These are phyloP conservation scores for Coemansia sp. DNA, from an alignment of 192 early-diverging fungal genomes.

Conservation along the genomic window DNA sequence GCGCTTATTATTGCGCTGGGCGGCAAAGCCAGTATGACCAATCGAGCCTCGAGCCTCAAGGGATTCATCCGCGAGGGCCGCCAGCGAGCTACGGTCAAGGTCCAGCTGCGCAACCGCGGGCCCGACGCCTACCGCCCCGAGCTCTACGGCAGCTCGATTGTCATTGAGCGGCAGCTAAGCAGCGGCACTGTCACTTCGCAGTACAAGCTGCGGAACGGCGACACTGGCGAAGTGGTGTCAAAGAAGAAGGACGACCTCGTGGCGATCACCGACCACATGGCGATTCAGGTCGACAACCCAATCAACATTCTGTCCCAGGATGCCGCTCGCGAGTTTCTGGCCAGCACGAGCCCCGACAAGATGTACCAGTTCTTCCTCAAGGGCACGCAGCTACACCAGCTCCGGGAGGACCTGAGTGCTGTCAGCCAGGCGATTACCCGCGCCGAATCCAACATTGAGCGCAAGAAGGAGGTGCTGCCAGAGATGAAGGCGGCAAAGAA, in stretches of 20 bases:
- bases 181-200: constrained; percentile 30
- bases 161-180: constrained; percentile 80
- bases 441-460: constrained; percentile 43
- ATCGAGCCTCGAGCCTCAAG: constrained; percentile 74
- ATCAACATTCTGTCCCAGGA: constrained; percentile 93
- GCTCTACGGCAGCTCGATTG: constrained; percentile 75
- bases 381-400: constrained; percentile 81
- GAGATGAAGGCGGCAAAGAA: constrained; percentile 68
- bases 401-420: constrained; percentile 68
- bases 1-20: constrained; percentile 90
- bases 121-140: constrained; percentile 79
- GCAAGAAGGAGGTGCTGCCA: constrained; percentile 65
- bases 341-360: constrained; percentile 73
- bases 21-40: constrained; percentile 83
- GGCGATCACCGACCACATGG: constrained; percentile 83
- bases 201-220: constrained; percentile 76
- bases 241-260: constrained; percentile 81
- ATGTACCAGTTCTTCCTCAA: constrained; percentile 92
- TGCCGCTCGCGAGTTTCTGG: constrained; percentile 85
- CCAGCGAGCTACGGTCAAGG: constrained; percentile 60
- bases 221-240: constrained; percentile 62
- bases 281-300: constrained; percentile 91
- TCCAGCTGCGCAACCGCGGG: constrained; percentile 81
- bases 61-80: constrained; percentile 83
- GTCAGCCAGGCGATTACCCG: constrained; percentile 59